Base-by-base conservation (phyloP, 2,329 filamentous ascomycete species). In the Pyrenophora teres region DNA sequence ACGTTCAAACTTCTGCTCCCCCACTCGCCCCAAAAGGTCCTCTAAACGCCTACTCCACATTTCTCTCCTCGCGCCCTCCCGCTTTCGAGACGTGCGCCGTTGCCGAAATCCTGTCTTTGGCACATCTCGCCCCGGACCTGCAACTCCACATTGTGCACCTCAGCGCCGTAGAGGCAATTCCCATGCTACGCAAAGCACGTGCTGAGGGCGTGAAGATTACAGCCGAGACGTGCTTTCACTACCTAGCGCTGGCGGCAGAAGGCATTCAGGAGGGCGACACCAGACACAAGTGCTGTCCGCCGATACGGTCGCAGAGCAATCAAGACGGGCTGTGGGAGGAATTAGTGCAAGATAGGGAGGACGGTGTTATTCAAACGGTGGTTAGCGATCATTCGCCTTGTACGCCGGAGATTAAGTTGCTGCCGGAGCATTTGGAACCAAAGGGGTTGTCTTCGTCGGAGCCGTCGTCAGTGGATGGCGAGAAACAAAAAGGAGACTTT, bases 381-480 rank as follows among this genome's bases (percentile, higher is more conserved):
- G 94, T 99, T 2, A 95, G 89, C 0, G 94, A 97, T 70, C 94
- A 99, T 79, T 96, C 90, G 4, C 94, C 94, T 5, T 97, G 94
- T 79, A 97, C 94, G 3, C 93, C 94, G 0, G 87, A 96, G 69
- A 82, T 99, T 46, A 99, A 99, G 75, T 83, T 96, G 15, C 83
- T 97, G 0, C 92, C 93, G 0, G 74, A 81, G 0, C 83, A 87
- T 60, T 80, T 94, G n/a, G 83, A 80, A 13, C 79, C 80, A 32
- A 73, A 71, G 63, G 23, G 8, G 4, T 9, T 25, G 3, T 30
- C 27, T 4, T 13, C 27, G 2, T 70, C 68, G 71, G 15, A 15
- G 15, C 37, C 67, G 62, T 35, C 74, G 1, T 70, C 75, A 32
- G 19, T 5, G 5, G 19, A 21, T 21, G 19, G 19, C 19, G 75